Evolutionary conservation across 495 filamentous ascomycete species (phyloP), one percentile per base, ranked within the genome.

Genomic region (Aspergillus indologenus): DNA sequence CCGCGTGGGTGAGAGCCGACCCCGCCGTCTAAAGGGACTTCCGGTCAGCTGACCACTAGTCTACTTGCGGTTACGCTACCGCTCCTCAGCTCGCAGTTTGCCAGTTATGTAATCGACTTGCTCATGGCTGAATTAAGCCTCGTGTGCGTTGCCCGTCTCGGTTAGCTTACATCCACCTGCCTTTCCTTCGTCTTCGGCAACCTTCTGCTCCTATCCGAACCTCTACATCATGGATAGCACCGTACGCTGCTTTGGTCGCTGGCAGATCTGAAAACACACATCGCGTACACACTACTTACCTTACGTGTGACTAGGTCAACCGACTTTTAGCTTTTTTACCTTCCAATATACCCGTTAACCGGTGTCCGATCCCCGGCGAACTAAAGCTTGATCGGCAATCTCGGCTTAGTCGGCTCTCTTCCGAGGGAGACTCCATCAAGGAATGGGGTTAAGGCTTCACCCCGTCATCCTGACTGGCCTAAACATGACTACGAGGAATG

Each of bases 11-110:
- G 19, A 50, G 47, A 50, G 21, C 2, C 21, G 3, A 26, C 15
- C 47, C 21, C 22, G 48, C 21, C 48, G 48, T 51, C 23, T 51
- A 51, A 51, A 51, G 48, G 18, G 48, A 51, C 48, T 23, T 6
- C 48, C 48, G 48, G 48, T 51, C 48, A 51, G 23, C 23, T 51
- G 48, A 51, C 48, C 2, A n/a, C 48, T 29, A 51, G 3, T 1
- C 48, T n/a, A n/a, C 18, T 51, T 24, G 17, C 19, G 24, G 15
- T 17, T 31, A 8, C 47, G 11, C 21, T 0, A 0, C 26, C 9
- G 3, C 47, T 26, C 23, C 21, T 22, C 47, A 22, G n/a, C n/a
- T n/a, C n/a, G n/a, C n/a, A n/a, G n/a, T n/a, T n/a, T n/a, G n/a
- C n/a, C n/a, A n/a, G n/a, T 31, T 29, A 29, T 31, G 48, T 51